phyloP scores from a whole-genome alignment of 345 rosid genomes.

The Citrus inodora region DNA sequence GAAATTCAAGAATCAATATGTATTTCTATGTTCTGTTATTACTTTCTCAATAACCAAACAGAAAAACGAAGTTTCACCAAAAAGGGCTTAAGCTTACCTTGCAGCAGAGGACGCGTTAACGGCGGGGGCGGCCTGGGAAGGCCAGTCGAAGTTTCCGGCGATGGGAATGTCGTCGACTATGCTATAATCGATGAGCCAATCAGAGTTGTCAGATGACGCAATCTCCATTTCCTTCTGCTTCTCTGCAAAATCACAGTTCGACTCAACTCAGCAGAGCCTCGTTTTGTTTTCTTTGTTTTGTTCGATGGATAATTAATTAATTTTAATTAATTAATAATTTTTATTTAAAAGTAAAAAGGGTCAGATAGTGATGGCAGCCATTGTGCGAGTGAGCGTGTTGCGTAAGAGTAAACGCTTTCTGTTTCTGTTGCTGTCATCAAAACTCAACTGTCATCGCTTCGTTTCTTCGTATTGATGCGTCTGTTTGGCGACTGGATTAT shows the following conservation, averaged over 20 bases:
- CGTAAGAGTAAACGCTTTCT: neutral
- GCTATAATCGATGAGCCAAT: constrained; percentile 32
- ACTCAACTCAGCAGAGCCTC: neutral
- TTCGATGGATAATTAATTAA: neutral
- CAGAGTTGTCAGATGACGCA: constrained; percentile 14
- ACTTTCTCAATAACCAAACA: constrained; percentile 2
- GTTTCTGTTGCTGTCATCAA: too few relatives aligned
- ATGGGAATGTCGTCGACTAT: constrained; percentile 17
- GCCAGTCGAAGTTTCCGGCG: constrained; percentile 18
- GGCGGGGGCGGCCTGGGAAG: constrained; percentile 1
- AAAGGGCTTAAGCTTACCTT: constrained; percentile 1
- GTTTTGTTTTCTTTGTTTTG: neutral
- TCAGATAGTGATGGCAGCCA: neutral
- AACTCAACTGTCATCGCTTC: too few relatives aligned
- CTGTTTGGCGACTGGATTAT: constrained; percentile 7
- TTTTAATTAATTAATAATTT: too few relatives aligned
- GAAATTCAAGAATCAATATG: neutral
- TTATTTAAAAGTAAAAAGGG: neutral
- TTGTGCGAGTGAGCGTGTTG: neutral
- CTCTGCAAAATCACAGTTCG: neutral
- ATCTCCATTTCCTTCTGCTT: constrained; percentile 11
- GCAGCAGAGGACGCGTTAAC: constrained; percentile 10
- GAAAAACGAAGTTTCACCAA: neutral
- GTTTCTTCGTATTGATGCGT: too few relatives aligned
- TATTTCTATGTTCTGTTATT: neutral